Evolutionary conservation across 176 grass and related monocot species (phyloP).

Genomic region (Ensete ventricosum): DNA sequence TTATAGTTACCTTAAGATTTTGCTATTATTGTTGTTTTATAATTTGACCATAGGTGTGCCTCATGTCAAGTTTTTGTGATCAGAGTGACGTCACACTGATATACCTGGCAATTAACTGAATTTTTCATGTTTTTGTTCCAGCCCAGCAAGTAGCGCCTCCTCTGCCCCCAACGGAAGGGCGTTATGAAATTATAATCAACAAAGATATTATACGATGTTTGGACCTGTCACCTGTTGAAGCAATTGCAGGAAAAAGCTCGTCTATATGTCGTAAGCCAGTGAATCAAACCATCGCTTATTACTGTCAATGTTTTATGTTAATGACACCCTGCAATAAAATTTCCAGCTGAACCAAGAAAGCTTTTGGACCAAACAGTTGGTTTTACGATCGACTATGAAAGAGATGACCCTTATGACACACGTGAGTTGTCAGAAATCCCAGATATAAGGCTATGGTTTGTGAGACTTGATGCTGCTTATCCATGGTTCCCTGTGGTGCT

Average conservation of each 20-base stretch:
- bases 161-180: constrained; percentile 58
- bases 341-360: constrained; percentile 42
- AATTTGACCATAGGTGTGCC: background rate
- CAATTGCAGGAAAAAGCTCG: constrained; percentile 33
- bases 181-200: constrained; percentile 52
- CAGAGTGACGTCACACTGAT: background rate
- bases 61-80: background rate
- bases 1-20: background rate
- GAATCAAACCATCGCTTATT: background rate
- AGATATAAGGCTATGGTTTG: constrained; percentile 78
- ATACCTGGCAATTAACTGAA: background rate
- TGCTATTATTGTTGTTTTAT: background rate
- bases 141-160: constrained; percentile 52
- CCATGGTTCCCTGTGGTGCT: constrained; percentile 89
- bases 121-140: constrained; percentile 6
- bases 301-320: background rate
- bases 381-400: constrained; percentile 87
- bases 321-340: background rate
- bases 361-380: constrained; percentile 62
- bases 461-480: constrained; percentile 70
- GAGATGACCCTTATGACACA: constrained; percentile 58
- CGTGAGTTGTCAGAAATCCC: constrained; percentile 69
- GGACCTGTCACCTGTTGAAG: constrained; percentile 41
- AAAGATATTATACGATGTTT: constrained; percentile 42
- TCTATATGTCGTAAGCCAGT: constrained; percentile 30